phyloP scores from a whole-genome alignment of 805 yeast genomes.

The Ogataea nitratoaversa region DNA sequence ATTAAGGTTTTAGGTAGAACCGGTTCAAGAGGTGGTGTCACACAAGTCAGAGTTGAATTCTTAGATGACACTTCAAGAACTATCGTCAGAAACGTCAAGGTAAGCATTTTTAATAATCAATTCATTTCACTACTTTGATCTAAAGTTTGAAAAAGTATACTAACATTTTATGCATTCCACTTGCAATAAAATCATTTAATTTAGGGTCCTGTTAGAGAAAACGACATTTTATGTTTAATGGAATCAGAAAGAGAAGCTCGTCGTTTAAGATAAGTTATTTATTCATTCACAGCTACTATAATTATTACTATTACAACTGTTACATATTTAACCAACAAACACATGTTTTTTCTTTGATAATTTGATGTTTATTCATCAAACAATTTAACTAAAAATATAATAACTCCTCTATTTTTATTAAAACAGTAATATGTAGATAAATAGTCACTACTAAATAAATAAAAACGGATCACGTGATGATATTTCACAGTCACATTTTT shows the following conservation, averaged over 20 bases:
- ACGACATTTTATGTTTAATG: constrained; percentile 98
- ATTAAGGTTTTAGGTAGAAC: constrained; percentile 99
- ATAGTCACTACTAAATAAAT: no score
- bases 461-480: constrained; percentile 2
- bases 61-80: constrained; percentile 93
- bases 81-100: constrained; percentile 91
- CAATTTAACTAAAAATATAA: constrained; percentile 10
- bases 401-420: constrained; percentile 3
- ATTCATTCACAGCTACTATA: not conserved
- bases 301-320: not conserved
- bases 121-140: not conserved
- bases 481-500: constrained; percentile 10
- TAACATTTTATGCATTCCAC: constrained; percentile 9
- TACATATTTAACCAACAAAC: not conserved
- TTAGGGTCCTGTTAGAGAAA: constrained; percentile 90
- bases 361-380: constrained; percentile 13
- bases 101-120: constrained; percentile 13
- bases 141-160: constrained; percentile 4
- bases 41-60: constrained; percentile 97
- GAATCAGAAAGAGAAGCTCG: constrained; percentile 99
- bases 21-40: constrained; percentile 99
- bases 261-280: constrained; percentile 68
- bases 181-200: not conserved
- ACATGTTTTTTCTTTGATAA: constrained; percentile 8
- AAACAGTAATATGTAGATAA: no score